Evolutionary conservation across 768 basidiomycete species (phyloP).

Genomic region (Panellus pusillus): DNA sequence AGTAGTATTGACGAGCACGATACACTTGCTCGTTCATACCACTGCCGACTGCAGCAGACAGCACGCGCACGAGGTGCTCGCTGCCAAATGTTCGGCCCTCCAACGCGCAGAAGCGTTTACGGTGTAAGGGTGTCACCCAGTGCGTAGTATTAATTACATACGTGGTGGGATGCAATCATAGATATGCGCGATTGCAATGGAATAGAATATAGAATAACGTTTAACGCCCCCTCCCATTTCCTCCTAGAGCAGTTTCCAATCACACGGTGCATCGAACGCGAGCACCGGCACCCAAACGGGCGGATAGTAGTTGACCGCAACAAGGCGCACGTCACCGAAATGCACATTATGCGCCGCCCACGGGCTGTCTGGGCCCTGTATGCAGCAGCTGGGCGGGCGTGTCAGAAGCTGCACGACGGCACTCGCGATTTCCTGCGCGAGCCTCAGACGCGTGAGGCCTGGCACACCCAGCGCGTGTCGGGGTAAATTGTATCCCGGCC

Average conservation of each 20-base stretch:
- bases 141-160: too few relatives aligned
- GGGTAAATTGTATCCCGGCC: slow-evolving; percentile 7
- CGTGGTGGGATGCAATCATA: too few relatives aligned
- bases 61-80: too few relatives aligned
- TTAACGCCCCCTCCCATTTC: too few relatives aligned
- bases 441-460: slow-evolving; percentile 3
- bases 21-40: too few relatives aligned
- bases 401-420: slow-evolving; percentile 4
- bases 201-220: too few relatives aligned
- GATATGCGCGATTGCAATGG: not conserved
- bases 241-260: not conserved
- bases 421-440: slow-evolving; percentile 2
- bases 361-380: not conserved
- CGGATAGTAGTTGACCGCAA: slow-evolving; percentile 28
- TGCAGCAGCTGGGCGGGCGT: not conserved
- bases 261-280: slow-evolving; percentile 1
- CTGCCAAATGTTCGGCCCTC: too few relatives aligned
- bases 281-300: slow-evolving; percentile 26
- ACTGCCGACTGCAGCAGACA: too few relatives aligned
- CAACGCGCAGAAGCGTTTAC: too few relatives aligned
- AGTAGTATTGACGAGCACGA: too few relatives aligned
- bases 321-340: slow-evolving; percentile 23
- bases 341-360: slow-evolving; percentile 23
- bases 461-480: not conserved
- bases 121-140: too few relatives aligned